Percentiles rank a stretch among this genome's conserved stretches.
Evolutionary conservation across 371 early-diverging fungal genomes (phyloP).

Genomic region (Actinomucor elegans): DNA sequence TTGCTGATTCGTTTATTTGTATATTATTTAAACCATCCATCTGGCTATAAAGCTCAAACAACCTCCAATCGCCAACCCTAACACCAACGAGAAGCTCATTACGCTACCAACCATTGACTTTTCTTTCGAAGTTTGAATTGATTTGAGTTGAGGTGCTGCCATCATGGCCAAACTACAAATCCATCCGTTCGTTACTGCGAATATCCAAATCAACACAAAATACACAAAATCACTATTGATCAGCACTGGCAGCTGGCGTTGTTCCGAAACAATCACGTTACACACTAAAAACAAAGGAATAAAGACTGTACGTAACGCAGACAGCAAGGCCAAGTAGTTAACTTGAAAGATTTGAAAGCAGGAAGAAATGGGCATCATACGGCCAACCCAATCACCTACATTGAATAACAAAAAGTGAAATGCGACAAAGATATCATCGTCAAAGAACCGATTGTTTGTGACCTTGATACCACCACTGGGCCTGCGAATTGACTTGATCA

Average conservation of each 20-base stretch:
- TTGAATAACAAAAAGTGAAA: constrained; percentile 78
- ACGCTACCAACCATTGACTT: constrained; percentile 65
- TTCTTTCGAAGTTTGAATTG: constrained; percentile 26
- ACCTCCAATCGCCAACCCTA: constrained; percentile 73
- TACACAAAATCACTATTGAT: constrained; percentile 64
- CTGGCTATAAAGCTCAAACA: constrained; percentile 56
- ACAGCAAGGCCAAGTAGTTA: constrained; percentile 42
- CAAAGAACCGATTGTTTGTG: constrained; percentile 30
- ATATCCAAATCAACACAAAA: constrained; percentile 59
- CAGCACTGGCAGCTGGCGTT: constrained; percentile 49
- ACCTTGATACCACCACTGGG: constrained; percentile 6
- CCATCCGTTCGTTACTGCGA: constrained; percentile 73
- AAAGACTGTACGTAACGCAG: constrained; percentile 56
- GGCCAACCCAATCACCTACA: constrained; percentile 79
- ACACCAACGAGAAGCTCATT: constrained; percentile 69
- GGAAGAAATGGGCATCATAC: constrained; percentile 41
- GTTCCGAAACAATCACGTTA: constrained; percentile 57
- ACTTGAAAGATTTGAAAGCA: constrained; percentile 36
- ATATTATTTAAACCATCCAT: constrained; percentile 36
- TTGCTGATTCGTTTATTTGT: constrained; percentile 6
- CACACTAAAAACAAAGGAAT: constrained; percentile 73
- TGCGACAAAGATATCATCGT: constrained; percentile 68
- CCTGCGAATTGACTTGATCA: constrained; percentile 58
- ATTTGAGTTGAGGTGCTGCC: constrained; percentile 66
- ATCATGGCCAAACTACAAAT: constrained; percentile 74